A percentile compares a stretch with the other conserved stretches of the same genome.
phyloP scores from a whole-genome alignment of 1,284 basidiomycete genomes.

The Leccinum griseonigrum region DNA sequence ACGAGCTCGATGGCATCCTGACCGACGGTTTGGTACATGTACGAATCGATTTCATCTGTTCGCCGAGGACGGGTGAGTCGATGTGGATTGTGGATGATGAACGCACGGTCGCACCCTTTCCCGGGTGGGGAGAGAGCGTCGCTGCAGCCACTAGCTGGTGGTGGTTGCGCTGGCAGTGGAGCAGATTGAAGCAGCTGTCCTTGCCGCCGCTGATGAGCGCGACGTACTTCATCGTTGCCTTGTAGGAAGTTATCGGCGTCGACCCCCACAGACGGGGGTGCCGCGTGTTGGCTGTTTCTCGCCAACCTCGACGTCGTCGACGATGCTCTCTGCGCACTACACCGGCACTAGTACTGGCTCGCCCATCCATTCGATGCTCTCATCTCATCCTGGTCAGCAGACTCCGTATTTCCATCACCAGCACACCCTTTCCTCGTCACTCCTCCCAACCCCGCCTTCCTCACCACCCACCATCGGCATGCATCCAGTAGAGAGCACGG shows the following conservation, averaged over 20 bases:
- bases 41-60: slow-evolving; percentile 97
- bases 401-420: slow-evolving; percentile 26
- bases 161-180: slow-evolving; percentile 85
- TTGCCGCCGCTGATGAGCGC: slow-evolving; percentile 97
- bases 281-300: neutral
- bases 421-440: slow-evolving; percentile 25
- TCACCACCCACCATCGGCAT: slow-evolving; percentile 38
- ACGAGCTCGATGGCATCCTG: slow-evolving; percentile 92
- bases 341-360: slow-evolving; percentile 10
- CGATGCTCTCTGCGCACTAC: slow-evolving; percentile 32
- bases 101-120: slow-evolving; percentile 75
- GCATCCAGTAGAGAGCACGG: slow-evolving; percentile 40
- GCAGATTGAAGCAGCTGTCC: slow-evolving; percentile 95
- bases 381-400: slow-evolving; percentile 23
- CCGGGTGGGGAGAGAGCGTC: slow-evolving; percentile 79
- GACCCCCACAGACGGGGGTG: slow-evolving; percentile 23
- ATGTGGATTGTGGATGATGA: slow-evolving; percentile 10
- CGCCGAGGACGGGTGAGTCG: slow-evolving; percentile 13
- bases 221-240: slow-evolving; percentile 82
- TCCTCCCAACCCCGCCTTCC: slow-evolving; percentile 46
- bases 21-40: slow-evolving; percentile 98
- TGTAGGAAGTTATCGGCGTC: slow-evolving; percentile 8
- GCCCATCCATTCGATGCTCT: slow-evolving; percentile 9
- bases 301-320: slow-evolving; percentile 7
- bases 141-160: slow-evolving; percentile 91